A percentile compares a stretch with the other conserved stretches of the same genome.
These are phyloP conservation scores for Fusarium bulbicola DNA, from an alignment of 2,329 filamentous ascomycete species.

Conservation along the genomic window DNA sequence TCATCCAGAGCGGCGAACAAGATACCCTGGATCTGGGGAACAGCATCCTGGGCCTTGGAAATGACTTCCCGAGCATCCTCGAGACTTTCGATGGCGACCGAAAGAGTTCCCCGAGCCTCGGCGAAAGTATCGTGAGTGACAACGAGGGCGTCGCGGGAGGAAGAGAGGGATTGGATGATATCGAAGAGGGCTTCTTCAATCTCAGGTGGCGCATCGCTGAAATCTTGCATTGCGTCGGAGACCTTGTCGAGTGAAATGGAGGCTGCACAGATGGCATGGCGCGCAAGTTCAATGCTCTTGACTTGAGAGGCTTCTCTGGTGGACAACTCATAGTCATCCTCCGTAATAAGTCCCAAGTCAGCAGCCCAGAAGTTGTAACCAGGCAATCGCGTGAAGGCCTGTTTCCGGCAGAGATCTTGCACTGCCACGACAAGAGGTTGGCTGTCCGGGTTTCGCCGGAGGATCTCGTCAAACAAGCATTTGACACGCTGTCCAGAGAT, in stretches of 20 bases:
- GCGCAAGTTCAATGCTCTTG: not conserved
- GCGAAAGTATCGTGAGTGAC: no score
- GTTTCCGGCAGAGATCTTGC: not conserved
- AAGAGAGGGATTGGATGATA: no score
- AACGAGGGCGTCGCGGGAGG: no score
- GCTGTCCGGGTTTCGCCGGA: not conserved
- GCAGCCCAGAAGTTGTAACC: not conserved
- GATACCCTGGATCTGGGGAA: no score
- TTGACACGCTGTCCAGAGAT: not conserved
- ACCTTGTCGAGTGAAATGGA: not conserved
- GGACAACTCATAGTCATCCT: not conserved
- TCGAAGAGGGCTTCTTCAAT: no score
- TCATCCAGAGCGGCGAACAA: no score
- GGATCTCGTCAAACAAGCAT: not conserved
- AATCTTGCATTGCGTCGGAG: no score
- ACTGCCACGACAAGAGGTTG: not conserved
- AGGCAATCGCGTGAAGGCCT: not conserved
- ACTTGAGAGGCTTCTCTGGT: not conserved
- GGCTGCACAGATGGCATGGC: not conserved
- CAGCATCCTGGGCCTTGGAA: no score
- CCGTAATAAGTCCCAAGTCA: not conserved
- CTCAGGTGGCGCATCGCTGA: no score
- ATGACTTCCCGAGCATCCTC: no score
- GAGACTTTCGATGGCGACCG: no score
- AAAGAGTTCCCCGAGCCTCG: no score